Evolutionary conservation across 805 yeast genomes (phyloP).

Genomic region (Kuraishia hungarica): DNA sequence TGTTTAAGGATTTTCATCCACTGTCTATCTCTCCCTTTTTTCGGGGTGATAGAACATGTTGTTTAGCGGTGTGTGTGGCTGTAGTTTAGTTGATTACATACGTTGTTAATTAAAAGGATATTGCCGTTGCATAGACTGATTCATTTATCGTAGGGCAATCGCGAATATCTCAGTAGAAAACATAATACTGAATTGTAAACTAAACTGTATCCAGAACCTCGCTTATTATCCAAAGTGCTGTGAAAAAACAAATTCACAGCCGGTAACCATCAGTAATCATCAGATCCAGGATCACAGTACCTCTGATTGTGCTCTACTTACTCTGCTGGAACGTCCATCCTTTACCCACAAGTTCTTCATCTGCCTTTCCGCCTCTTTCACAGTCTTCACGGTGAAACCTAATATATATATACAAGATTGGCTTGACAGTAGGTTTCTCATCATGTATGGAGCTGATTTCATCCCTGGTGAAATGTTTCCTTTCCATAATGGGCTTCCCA

Average conservation of each 20-base stretch:
- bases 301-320: background rate
- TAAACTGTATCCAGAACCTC: no score
- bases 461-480: background rate
- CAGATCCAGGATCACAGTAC: no score
- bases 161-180: no score
- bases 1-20: background rate
- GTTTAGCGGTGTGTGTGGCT: background rate
- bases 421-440: background rate
- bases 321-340: background rate
- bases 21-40: background rate
- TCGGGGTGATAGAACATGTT: background rate
- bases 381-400: background rate
- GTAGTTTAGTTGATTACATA: background rate
- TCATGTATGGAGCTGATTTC: background rate
- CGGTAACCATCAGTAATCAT: no score
- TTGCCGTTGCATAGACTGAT: background rate
- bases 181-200: no score
- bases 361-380: background rate
- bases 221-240: no score
- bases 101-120: background rate
- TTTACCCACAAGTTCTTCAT: background rate
- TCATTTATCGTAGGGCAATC: no score
- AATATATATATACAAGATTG: conserved; percentile 1
- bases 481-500: background rate
- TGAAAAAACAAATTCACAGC: no score